Percentiles rank a stretch among this genome's conserved stretches.
Evolutionary conservation across 106 monocot species (phyloP).

Genomic region (Cymbidium sinense): DNA sequence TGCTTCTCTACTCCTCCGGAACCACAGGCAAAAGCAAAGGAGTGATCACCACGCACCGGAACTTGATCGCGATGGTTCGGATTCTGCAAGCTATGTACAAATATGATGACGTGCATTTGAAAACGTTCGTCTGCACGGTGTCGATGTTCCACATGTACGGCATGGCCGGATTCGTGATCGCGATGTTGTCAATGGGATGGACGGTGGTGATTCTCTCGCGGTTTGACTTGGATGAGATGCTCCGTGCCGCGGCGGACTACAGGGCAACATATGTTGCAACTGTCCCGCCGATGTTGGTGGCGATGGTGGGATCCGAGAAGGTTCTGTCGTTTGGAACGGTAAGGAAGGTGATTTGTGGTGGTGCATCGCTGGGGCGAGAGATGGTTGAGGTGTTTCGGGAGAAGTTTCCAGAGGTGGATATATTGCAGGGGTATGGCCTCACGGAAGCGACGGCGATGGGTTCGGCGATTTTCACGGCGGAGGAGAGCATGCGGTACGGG

Average conservation of each 20-base stretch:
- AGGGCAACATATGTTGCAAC: slow-evolving; percentile 58
- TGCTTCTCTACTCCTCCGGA: slow-evolving; percentile 82
- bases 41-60: slow-evolving; percentile 70
- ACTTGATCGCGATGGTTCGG: slow-evolving; percentile 59
- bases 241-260: slow-evolving; percentile 40
- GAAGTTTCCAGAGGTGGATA: slow-evolving; percentile 3
- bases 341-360: slow-evolving; percentile 46
- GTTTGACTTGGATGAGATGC: slow-evolving; percentile 63
- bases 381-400: slow-evolving; percentile 42
- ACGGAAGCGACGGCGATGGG: slow-evolving; percentile 8
- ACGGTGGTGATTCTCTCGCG: slow-evolving; percentile 68
- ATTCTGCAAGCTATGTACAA: slow-evolving; percentile 44
- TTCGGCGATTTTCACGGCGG: background rate
- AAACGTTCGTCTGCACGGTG: slow-evolving; percentile 76
- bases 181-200: slow-evolving; percentile 48
- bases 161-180: slow-evolving; percentile 59
- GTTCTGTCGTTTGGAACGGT: slow-evolving; percentile 45
- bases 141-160: slow-evolving; percentile 95
- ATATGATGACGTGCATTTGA: slow-evolving; percentile 9
- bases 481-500: background rate
- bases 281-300: slow-evolving; percentile 85
- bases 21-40: slow-evolving; percentile 86
- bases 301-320: slow-evolving; percentile 29
- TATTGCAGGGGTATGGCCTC: slow-evolving; percentile 13
- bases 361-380: slow-evolving; percentile 67